phyloP scores from a whole-genome alignment of 73 alveolate species.

The Tetrahymena thermophila region DNA sequence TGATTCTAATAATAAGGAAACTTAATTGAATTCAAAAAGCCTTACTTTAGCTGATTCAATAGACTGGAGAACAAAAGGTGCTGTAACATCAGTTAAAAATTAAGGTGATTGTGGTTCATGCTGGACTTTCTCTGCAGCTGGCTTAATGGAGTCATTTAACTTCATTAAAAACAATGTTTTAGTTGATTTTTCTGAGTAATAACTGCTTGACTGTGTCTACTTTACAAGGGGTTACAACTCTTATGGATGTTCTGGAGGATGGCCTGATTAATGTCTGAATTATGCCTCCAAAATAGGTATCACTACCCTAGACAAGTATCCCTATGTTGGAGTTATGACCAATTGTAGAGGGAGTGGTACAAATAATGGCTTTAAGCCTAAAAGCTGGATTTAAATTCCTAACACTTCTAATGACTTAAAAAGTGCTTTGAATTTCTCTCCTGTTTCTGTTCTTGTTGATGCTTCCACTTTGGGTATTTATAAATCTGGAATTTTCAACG shows the following conservation, averaged over 20 bases:
- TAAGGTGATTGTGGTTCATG: slow-evolving; percentile 77
- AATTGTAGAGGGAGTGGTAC: not conserved
- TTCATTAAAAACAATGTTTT: slow-evolving; percentile 10
- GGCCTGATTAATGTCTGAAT: slow-evolving; percentile 7
- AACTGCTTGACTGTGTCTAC: slow-evolving; percentile 64
- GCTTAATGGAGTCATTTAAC: slow-evolving; percentile 63
- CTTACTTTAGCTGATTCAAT: not conserved
- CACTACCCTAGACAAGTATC: slow-evolving; percentile 17
- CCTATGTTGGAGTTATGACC: slow-evolving; percentile 13
- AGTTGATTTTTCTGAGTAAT: slow-evolving; percentile 49
- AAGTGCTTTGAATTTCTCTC: not conserved
- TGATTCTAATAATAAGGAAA: not conserved
- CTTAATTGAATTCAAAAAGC: not conserved
- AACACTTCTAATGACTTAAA: not conserved
- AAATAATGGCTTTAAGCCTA: not conserved
- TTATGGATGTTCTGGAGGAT: slow-evolving; percentile 54
- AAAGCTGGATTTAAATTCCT: not conserved
- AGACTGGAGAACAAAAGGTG: slow-evolving; percentile 57
- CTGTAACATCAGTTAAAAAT: slow-evolving; percentile 58
- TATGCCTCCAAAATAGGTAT: slow-evolving; percentile 12
- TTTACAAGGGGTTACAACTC: slow-evolving; percentile 5
- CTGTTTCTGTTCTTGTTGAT: not conserved
- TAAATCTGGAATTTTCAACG: not conserved
- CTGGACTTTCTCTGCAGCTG: slow-evolving; percentile 82
- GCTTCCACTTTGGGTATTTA: not conserved